Base-by-base conservation (phyloP, 2,329 filamentous ascomycete genomes). In the Lecanicillium sp. region DNA sequence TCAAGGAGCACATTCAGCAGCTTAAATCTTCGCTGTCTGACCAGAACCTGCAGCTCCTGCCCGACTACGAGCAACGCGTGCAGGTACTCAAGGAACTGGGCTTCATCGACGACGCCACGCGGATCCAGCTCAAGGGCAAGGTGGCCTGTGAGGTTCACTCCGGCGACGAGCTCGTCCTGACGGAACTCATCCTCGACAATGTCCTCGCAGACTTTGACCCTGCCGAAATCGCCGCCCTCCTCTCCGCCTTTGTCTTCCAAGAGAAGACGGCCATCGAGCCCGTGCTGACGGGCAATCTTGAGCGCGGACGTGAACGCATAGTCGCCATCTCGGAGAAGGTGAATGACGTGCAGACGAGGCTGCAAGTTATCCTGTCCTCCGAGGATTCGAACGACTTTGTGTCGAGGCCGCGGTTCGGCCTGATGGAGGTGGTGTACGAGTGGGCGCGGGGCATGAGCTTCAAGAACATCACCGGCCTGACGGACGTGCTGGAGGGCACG, bases 371-470 rank as follows among this genome's bases (percentile, higher is more conserved):
- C 50, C 80, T 95, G 50, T 87, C 87, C 0, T 78, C 85, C 1
- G 91, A 97, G 48, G 91, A 96, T 62, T 86, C 84, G 50, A 95
- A 94, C 59, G 91, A 97, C 66, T 96, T 96, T 61, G 86, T 87
- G 29, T 89, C 83, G 51, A 78, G 84, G 47, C 89, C 90, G 2
- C 79, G 91, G 9, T 98, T 98, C 62, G 93, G 91, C 1, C 78
- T 98, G 48, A 90, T 95, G 63, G 93, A 98, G 67, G 93, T 98
- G 0, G 94, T 98, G 27, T 96, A 97, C 64, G 93, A 98, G 67
- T 98, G 93, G 93, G 93, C 93, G 9, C 77, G 89, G 42, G 93
- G 93, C 21, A 97, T 97, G 89, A 91, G 87, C 44, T 98, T 98
- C 75, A 95, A 94, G 68, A 91, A 93, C 55, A 98, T 98, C 56